Conservation (phyloP, 257 asterid species). For the Anisodus tanguticus region DNA sequence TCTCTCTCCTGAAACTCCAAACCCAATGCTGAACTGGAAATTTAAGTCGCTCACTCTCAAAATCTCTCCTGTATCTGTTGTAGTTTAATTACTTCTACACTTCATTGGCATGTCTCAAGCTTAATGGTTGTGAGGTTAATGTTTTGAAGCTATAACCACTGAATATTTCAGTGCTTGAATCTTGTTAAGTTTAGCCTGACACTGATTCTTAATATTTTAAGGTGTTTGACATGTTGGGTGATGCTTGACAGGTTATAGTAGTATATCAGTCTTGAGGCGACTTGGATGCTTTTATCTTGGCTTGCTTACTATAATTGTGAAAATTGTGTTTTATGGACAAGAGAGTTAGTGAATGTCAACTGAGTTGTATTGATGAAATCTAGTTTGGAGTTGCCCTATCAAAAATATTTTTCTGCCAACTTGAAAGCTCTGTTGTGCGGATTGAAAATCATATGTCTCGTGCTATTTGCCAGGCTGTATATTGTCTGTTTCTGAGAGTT, state of each 20-base stretch:
- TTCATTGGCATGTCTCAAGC: neutral
- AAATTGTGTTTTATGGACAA: neutral
- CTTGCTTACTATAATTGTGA: neutral
- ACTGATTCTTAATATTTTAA: neutral
- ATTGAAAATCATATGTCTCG: neutral
- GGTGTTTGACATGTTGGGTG: neutral
- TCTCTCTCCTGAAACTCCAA: slow-evolving; percentile 18
- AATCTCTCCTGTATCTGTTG: neutral
- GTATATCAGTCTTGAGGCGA: neutral
- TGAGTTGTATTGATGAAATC: neutral
- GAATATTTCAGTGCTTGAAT: neutral
- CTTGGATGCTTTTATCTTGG: slow-evolving; percentile 10
- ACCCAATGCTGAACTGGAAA: neutral
- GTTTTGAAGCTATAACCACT: neutral
- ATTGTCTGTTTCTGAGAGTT: neutral
- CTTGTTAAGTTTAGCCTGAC: neutral
- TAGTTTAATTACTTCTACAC: neutral
- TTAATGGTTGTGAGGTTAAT: neutral
- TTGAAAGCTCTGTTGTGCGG: neutral
- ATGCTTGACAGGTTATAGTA: neutral
- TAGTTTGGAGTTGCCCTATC: neutral
- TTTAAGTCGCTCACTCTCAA: neutral
- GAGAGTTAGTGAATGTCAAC: neutral
- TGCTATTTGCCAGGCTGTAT: neutral
- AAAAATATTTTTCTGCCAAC: neutral